These are phyloP conservation scores for Paratinospora sagittata DNA, from an alignment of 164 flowering plant species.

Conservation along the genomic window DNA sequence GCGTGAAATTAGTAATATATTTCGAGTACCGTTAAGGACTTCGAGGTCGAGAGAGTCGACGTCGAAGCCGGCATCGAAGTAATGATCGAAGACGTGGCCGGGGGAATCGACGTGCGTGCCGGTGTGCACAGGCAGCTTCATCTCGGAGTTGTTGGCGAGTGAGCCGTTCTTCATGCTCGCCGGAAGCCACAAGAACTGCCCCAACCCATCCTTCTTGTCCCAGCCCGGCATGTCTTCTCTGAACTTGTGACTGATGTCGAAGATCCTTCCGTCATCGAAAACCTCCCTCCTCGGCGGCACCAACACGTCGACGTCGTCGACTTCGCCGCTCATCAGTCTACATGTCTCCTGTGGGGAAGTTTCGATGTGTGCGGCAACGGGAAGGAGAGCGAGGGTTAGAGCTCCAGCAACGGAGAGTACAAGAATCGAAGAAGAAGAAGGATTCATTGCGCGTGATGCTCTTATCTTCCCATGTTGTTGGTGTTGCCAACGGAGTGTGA, in stretches of 20 bases:
- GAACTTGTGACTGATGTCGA: constrained; percentile 65
- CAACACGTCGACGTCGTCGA: not conserved
- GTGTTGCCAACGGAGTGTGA: not conserved
- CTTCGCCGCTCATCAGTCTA: not conserved
- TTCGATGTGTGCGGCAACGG: not conserved
- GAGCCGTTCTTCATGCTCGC: constrained; percentile 84
- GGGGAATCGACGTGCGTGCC: constrained; percentile 99
- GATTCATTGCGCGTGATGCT: not conserved
- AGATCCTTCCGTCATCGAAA: constrained; percentile 41
- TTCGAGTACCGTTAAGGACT: constrained; percentile 62
- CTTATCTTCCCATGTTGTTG: too few relatives aligned
- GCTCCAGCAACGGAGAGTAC: not conserved
- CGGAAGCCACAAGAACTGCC: constrained; percentile 63
- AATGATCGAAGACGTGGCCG: constrained; percentile 74
- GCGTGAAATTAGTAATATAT: not conserved
- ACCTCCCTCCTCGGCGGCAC: constrained; percentile 24
- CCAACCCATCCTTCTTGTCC: constrained; percentile 53
- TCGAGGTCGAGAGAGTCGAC: constrained; percentile 79
- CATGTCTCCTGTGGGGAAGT: constrained; percentile 3
- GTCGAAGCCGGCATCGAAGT: constrained; percentile 89
- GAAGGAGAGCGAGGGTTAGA: not conserved
- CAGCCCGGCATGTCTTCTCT: constrained; percentile 47
- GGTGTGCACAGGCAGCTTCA: constrained; percentile 73
- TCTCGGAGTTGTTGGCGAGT: constrained; percentile 61
- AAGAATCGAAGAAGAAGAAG: not conserved